These are phyloP conservation scores for Entomortierella lignicola DNA, from an alignment of 192 early-diverging fungal genomes.

Conservation along the genomic window DNA sequence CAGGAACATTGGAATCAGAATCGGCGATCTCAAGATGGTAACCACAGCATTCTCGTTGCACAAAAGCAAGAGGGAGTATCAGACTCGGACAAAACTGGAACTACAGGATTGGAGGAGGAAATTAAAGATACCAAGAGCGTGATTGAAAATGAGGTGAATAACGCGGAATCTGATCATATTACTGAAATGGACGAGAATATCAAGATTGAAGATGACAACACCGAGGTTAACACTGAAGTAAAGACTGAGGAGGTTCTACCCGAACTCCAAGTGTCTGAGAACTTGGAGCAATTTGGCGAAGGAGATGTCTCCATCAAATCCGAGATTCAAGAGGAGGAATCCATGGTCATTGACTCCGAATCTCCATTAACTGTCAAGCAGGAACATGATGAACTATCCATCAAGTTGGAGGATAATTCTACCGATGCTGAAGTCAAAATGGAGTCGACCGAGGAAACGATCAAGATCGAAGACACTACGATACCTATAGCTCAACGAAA, in stretches of 20 bases:
- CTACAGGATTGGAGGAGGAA: no score
- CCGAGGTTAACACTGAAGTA: background rate
- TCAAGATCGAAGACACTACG: constrained; percentile 16
- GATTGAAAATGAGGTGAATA: no score
- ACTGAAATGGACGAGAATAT: background rate
- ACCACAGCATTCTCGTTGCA: background rate
- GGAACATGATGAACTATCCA: background rate
- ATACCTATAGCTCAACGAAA: constrained; percentile 25
- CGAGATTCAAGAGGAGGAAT: constrained; percentile 6
- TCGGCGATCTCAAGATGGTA: background rate
- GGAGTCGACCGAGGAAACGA: background rate
- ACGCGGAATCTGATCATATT: no score
- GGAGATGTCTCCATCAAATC: background rate
- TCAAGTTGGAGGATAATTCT: constrained; percentile 26
- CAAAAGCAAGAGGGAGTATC: background rate
- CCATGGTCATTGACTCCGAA: background rate
- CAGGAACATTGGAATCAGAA: constrained; percentile 13
- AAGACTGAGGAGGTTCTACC: constrained; percentile 20
- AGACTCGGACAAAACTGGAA: background rate
- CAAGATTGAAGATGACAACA: background rate
- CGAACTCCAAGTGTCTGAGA: no score
- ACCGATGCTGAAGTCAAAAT: background rate
- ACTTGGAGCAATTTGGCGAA: no score
- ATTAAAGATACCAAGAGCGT: background rate
- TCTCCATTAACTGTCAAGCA: background rate